These are phyloP conservation scores for Testicularia cyperi DNA, from an alignment of 1,284 basidiomycete genomes.

Conservation along the genomic window DNA sequence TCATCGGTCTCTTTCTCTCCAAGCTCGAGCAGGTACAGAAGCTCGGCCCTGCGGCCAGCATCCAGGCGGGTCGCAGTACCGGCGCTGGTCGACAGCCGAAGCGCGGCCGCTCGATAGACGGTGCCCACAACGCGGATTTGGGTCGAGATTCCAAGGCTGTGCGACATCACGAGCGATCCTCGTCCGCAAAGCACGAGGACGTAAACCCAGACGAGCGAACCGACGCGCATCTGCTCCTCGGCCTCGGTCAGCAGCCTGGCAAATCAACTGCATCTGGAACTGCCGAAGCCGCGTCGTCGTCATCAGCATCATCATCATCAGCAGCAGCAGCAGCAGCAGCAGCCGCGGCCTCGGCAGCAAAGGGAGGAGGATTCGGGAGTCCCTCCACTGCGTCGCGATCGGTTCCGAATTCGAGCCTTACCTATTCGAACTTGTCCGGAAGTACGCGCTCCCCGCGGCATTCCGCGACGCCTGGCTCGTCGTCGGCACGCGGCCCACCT, in stretches of 20 bases:
- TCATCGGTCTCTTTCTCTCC: constrained; percentile 42
- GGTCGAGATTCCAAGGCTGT: constrained; percentile 6
- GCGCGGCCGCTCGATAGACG: constrained; percentile 17
- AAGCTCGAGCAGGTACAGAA: constrained; percentile 35
- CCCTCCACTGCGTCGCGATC: neutral
- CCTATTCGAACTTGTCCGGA: neutral
- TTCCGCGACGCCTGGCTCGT: too few relatives aligned
- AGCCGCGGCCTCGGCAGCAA: too few relatives aligned
- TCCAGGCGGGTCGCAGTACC: neutral
- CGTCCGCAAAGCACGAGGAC: constrained; percentile 14
- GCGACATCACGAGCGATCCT: too few relatives aligned
- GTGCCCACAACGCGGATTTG: constrained; percentile 2
- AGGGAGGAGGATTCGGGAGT: neutral
- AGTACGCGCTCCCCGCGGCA: neutral
- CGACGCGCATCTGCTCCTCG: constrained; percentile 29
- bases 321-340: too few relatives aligned
- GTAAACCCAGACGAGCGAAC: constrained; percentile 17
- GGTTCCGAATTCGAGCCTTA: too few relatives aligned
- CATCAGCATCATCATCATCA: too few relatives aligned
- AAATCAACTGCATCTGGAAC: neutral
- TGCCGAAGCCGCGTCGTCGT: neutral
- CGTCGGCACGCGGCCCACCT: neutral
- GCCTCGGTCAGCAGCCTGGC: constrained; percentile 8
- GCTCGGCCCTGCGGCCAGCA: constrained; percentile 2
- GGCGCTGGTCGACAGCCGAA: constrained; percentile 3